A percentile compares a stretch with the other conserved stretches of the same genome.
These are phyloP conservation scores for Yamadazyma mexicana DNA, from an alignment of 1,139 yeast genomes.

Conservation along the genomic window DNA sequence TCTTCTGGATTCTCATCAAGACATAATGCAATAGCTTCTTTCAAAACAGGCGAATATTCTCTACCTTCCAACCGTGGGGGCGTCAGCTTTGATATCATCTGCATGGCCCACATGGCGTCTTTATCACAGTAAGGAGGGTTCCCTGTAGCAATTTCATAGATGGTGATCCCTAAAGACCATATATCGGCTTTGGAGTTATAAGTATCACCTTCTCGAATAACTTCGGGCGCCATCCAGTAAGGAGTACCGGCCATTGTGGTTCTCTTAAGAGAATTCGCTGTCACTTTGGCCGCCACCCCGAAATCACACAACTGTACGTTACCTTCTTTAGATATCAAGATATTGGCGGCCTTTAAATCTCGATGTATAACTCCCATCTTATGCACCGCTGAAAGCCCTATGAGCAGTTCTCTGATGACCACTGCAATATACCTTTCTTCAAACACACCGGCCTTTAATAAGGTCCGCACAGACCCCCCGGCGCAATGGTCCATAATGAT, in stretches of 20 bases:
- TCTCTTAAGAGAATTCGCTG: slow-evolving; percentile 75
- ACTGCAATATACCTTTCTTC: slow-evolving; percentile 85
- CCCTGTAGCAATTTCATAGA: slow-evolving; percentile 94
- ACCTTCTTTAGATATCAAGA: slow-evolving; percentile 86
- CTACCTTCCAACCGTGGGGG: slow-evolving; percentile 95
- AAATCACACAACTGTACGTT: slow-evolving; percentile 91
- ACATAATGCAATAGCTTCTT: slow-evolving; percentile 89
- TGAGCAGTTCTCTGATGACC: slow-evolving; percentile 73
- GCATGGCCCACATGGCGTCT: slow-evolving; percentile 94
- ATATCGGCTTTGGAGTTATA: slow-evolving; percentile 87
- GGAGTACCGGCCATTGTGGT: slow-evolving; percentile 99
- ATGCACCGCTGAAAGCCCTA: slow-evolving; percentile 82
- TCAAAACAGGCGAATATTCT: slow-evolving; percentile 70
- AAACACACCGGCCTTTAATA: slow-evolving; percentile 82
- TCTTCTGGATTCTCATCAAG: slow-evolving; percentile 91
- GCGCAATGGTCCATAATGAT: slow-evolving; percentile 97
- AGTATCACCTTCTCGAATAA: slow-evolving; percentile 86
- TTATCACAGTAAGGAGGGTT: slow-evolving; percentile 97
- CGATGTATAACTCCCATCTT: slow-evolving; percentile 90
- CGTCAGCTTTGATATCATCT: slow-evolving; percentile 84
- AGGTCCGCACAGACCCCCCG: slow-evolving; percentile 90
- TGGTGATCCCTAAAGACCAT: slow-evolving; percentile 92
- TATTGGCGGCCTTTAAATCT: slow-evolving; percentile 95
- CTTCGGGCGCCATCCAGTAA: slow-evolving; percentile 99
- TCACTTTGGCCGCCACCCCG: slow-evolving; percentile 94